Conservation (phyloP, 805 yeast genomes). For the Tetrapisispora nanseiensis region DNA sequence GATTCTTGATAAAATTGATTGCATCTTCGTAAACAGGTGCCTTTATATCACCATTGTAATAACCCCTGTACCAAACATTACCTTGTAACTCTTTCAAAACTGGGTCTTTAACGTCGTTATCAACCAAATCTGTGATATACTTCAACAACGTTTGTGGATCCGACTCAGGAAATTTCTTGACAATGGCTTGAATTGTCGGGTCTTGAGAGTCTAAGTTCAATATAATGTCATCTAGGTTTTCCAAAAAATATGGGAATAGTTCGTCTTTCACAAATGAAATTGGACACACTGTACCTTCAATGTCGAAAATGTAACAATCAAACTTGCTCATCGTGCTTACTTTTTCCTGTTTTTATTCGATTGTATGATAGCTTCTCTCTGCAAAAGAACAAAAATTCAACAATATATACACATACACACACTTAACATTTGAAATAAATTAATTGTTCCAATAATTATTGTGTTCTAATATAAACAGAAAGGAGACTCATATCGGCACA, state of each 20-base stretch:
- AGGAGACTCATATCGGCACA: no score
- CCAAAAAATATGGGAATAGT: slow-evolving; percentile 65
- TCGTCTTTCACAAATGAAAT: slow-evolving; percentile 77
- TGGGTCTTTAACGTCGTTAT: slow-evolving; percentile 66
- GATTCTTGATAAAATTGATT: slow-evolving; percentile 38
- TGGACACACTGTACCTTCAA: slow-evolving; percentile 91
- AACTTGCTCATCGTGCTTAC: background rate
- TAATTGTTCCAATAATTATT: no score
- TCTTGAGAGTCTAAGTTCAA: slow-evolving; percentile 8
- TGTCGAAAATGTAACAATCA: slow-evolving; percentile 39
- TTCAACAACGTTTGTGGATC: slow-evolving; percentile 26
- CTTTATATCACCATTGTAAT: slow-evolving; percentile 58
- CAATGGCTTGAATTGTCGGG: slow-evolving; percentile 16
- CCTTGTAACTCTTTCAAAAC: slow-evolving; percentile 76
- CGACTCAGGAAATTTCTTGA: slow-evolving; percentile 20
- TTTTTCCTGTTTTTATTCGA: background rate
- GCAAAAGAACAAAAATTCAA: no score
- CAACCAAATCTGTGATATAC: slow-evolving; percentile 51
- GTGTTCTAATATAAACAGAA: no score
- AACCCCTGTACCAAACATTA: slow-evolving; percentile 70
- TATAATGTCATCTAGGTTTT: slow-evolving; percentile 37
- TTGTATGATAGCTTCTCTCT: no score
- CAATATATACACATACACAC: no score
- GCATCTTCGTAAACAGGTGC: slow-evolving; percentile 79
- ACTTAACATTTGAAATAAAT: no score